Conservation (phyloP, 2,329 filamentous ascomycete species). For the Thyridium curvatum region DNA sequence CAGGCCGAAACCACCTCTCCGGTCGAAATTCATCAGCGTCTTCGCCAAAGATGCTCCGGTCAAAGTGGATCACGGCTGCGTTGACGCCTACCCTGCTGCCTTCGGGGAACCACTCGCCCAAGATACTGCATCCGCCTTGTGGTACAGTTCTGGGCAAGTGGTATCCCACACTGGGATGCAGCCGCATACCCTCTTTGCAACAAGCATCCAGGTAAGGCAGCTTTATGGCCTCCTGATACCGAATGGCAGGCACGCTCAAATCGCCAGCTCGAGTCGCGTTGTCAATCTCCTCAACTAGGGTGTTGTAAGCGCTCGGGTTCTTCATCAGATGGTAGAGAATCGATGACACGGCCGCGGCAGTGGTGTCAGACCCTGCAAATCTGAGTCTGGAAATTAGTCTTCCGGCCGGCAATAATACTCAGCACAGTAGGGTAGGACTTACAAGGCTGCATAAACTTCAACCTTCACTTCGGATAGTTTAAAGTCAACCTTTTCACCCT, state of each 20-base stretch:
- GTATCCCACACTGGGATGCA: constrained; percentile 42
- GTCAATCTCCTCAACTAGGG: constrained; percentile 27
- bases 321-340: constrained; percentile 27
- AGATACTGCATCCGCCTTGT: no score
- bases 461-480: no score
- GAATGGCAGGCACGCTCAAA: background rate
- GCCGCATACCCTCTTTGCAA: constrained; percentile 42
- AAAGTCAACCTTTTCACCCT: no score
- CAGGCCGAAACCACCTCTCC: constrained; percentile 37
- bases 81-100: constrained; percentile 33
- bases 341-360: constrained; percentile 22
- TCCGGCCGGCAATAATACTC: no score
- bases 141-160: no score
- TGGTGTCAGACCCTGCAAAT: constrained; percentile 29
- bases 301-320: constrained; percentile 14
- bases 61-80: constrained; percentile 28
- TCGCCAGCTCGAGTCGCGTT: constrained; percentile 13
- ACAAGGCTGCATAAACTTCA: no score
- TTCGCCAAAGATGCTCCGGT: constrained; percentile 33
- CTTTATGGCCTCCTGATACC: constrained; percentile 12
- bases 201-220: constrained; percentile 42
- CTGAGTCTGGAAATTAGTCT: no score
- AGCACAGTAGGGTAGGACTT: no score
- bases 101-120: no score
- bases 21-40: constrained; percentile 38